A percentile compares a stretch with the other conserved stretches of the same genome.
phyloP scores from a whole-genome alignment of 1,139 yeast genomes.

The Sugiyamaella japonica region DNA sequence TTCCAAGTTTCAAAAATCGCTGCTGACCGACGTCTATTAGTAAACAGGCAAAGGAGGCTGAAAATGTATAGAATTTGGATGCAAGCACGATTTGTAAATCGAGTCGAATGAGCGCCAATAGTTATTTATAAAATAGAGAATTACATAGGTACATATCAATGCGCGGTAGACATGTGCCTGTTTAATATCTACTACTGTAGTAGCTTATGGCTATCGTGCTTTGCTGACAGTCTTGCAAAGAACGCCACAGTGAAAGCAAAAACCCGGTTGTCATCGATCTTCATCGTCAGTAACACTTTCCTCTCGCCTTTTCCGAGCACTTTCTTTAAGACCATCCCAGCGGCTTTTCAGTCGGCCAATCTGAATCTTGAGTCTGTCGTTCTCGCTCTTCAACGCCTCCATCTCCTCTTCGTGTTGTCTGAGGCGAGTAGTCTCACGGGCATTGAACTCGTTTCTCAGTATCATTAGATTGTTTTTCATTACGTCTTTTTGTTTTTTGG shows the following conservation, averaged over 20 bases:
- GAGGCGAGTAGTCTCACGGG: conserved; percentile 33
- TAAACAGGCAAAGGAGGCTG: conserved; percentile 84
- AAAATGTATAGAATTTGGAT: conserved; percentile 98
- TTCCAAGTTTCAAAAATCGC: conserved; percentile 76
- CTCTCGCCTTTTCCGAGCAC: conserved; percentile 39
- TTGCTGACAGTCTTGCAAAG: too few relatives aligned
- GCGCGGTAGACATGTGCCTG: too few relatives aligned
- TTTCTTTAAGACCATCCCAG: conserved; percentile 43
- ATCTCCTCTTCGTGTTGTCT: conserved; percentile 37
- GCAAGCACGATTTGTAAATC: conserved; percentile 71
- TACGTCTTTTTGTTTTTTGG: conserved; percentile 37
- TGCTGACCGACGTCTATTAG: conserved; percentile 85
- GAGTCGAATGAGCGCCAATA: neutral
- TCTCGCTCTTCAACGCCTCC: conserved; percentile 39
- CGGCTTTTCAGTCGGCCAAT: conserved; percentile 39
- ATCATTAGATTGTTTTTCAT: conserved; percentile 36
- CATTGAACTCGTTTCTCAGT: conserved; percentile 35
- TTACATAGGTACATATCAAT: too few relatives aligned
- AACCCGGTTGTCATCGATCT: conserved; percentile 2
- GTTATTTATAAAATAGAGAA: neutral
- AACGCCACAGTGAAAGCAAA: too few relatives aligned
- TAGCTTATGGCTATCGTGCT: too few relatives aligned
- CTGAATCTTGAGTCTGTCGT: conserved; percentile 41
- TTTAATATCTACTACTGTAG: too few relatives aligned
- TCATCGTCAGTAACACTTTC: conserved; percentile 14